A percentile compares a stretch with the other conserved stretches of the same genome.
phyloP scores from a whole-genome alignment of 2,329 filamentous ascomycete genomes.

The Periglandula ipomoeae region DNA sequence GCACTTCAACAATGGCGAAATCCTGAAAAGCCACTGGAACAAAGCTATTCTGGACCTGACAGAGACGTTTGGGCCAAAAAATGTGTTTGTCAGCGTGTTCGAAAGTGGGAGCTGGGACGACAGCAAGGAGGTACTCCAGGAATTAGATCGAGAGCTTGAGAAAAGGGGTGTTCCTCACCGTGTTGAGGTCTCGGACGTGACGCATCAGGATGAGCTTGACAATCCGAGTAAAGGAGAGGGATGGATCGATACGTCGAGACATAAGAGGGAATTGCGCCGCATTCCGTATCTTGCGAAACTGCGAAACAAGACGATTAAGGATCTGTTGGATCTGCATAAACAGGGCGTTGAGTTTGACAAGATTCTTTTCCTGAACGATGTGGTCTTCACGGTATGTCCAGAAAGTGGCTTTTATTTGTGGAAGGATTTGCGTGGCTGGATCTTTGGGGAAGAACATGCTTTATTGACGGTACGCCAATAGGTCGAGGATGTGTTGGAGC shows the following conservation, averaged over 20 bases:
- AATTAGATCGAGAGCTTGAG: slow-evolving; percentile 46
- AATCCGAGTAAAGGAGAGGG: slow-evolving; percentile 37
- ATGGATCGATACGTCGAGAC: slow-evolving; percentile 53
- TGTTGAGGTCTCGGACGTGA: slow-evolving; percentile 48
- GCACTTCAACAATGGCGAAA: slow-evolving; percentile 56
- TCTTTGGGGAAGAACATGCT: too few relatives aligned
- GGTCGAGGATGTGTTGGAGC: slow-evolving; percentile 44
- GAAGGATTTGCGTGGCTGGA: background rate
- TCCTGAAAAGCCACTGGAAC: slow-evolving; percentile 55
- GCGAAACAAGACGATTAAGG: slow-evolving; percentile 54
- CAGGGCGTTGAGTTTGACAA: slow-evolving; percentile 46
- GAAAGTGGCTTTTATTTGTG: background rate
- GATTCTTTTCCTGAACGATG: slow-evolving; percentile 55
- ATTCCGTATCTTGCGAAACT: slow-evolving; percentile 60
- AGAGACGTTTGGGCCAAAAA: slow-evolving; percentile 47
- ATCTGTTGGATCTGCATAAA: slow-evolving; percentile 41
- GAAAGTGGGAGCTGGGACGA: slow-evolving; percentile 64
- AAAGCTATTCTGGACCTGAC: slow-evolving; percentile 48
- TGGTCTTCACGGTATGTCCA: slow-evolving; percentile 43
- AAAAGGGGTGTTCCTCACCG: slow-evolving; percentile 41
- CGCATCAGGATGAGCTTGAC: slow-evolving; percentile 47
- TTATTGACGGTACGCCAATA: slow-evolving; percentile 14
- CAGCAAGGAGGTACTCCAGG: slow-evolving; percentile 51
- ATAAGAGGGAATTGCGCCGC: slow-evolving; percentile 47
- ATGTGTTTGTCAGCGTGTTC: slow-evolving; percentile 58